Evolutionary conservation across 345 rosid species (phyloP).

Genomic region (Salix arbutifolia): DNA sequence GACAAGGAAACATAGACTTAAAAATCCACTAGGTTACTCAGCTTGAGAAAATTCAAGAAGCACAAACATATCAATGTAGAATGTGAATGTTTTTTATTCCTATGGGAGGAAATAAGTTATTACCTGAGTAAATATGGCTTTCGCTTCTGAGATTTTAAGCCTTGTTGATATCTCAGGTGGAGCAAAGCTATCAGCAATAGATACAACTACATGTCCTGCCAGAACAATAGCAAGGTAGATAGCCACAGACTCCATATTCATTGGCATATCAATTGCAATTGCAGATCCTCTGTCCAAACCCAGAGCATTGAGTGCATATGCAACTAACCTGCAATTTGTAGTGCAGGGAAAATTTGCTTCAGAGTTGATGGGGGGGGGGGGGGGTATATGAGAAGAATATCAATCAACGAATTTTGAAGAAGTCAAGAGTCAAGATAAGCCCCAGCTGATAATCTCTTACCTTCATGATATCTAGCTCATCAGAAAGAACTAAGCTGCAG

Average conservation of each 20-base stretch:
- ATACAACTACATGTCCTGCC: conserved; percentile 83
- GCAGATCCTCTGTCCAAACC: conserved; percentile 74
- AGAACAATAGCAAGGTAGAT: conserved; percentile 87
- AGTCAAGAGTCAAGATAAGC: neutral
- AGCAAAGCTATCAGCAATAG: conserved; percentile 96
- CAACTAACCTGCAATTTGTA: conserved; percentile 59
- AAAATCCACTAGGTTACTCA: neutral
- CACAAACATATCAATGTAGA: neutral
- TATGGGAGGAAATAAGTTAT: neutral
- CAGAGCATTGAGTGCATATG: conserved; percentile 62
- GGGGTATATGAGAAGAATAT: too few species aligned
- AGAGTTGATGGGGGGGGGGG: neutral
- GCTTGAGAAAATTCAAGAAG: neutral
- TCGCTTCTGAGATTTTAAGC: conserved; percentile 77
- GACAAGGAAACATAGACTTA: neutral
- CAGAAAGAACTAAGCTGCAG: neutral
- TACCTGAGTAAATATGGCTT: conserved; percentile 95
- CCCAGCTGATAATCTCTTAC: neutral
- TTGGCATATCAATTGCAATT: conserved; percentile 91
- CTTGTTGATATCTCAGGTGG: conserved; percentile 77
- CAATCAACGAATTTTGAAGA: too few species aligned
- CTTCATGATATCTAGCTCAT: neutral
- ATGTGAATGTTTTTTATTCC: neutral
- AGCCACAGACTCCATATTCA: conserved; percentile 79
- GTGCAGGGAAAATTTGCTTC: conserved; percentile 2